Base-by-base conservation (phyloP, 23 red algal species). In the Agarophyton chilense region DNA sequence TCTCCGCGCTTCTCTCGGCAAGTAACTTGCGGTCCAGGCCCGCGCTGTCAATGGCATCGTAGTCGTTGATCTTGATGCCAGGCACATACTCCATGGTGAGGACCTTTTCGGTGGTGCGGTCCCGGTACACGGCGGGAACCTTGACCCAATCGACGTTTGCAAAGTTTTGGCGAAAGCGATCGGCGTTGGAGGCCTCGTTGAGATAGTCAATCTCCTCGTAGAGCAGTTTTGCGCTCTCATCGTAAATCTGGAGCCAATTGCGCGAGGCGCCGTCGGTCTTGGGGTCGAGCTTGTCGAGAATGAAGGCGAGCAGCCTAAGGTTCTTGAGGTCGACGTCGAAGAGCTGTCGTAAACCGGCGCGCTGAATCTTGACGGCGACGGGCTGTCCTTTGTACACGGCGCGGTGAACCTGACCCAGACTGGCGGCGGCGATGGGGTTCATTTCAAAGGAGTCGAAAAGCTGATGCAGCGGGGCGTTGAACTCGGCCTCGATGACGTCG, bases 151-250 rank as follows among this genome's bases (percentile, higher is more conserved):
- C 54, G 2, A 68, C 74, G 32, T 34, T 61, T 38, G 28, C 73
- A 94, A 96, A 98, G 81, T 96, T 95, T 14, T 94, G 31, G 36
- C 80, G 87, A 63, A 98, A 96, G 40, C 82, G 36, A 31, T 94
- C 76, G 10, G 96, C 96, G 40, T 98, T 98, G 19, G 49, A 40
- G 5, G 78, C 96, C 65, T 98, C 96, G 47, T 85, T 67, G 24
- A 84, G 33, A 57, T 98, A 98, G 49, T 98, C 96, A 71, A 98
- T 94, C 87, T 98, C 96, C 67, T 96, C 85, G 46, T 98, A 98
- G 89, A 98, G 79, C 52, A 95, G 77, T 41, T 82, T 87, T 18
- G 93, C 96, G 25, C 85, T 93, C 43, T 98, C 96, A 19, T 98
- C 90, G 83, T 91, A 98, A 78, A 98, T 93, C 46, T 86, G 77